phyloP scores from a whole-genome alignment of 768 basidiomycete species.

The Cystobasidium tubakii region DNA sequence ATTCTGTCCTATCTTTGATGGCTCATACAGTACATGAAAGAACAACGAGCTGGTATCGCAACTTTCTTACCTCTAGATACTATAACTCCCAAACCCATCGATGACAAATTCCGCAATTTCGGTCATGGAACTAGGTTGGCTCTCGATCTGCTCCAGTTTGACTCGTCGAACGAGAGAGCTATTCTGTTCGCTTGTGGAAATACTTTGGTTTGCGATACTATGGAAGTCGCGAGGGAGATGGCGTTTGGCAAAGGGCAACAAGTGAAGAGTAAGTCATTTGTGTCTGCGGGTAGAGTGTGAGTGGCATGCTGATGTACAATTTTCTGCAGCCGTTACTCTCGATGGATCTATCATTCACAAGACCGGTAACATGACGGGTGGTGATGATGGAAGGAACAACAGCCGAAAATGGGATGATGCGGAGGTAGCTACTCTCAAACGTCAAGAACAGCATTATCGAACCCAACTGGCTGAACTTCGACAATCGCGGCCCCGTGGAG shows the following conservation, averaged over 20 bases:
- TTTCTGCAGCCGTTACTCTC: constrained; percentile 68
- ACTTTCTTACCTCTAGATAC: constrained; percentile 99
- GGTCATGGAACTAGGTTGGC: constrained; percentile 79
- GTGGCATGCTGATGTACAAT: too few species aligned
- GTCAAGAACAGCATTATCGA: constrained; percentile 65
- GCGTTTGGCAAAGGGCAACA: constrained; percentile 93
- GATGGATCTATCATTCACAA: constrained; percentile 97
- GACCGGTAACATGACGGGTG: constrained; percentile 94
- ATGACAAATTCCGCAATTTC: constrained; percentile 88
- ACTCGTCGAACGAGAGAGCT: constrained; percentile 79
- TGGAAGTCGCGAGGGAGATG: constrained; percentile 83
- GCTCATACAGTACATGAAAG: constrained; percentile 72
- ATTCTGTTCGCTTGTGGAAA: constrained; percentile 96
- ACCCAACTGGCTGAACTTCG: constrained; percentile 71
- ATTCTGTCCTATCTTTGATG: background rate
- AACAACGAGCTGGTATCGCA: constrained; percentile 87
- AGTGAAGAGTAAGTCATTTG: constrained; percentile 73
- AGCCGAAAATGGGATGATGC: constrained; percentile 75
- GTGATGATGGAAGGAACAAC: constrained; percentile 53
- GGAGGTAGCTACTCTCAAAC: constrained; percentile 63
- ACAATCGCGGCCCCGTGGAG: background rate
- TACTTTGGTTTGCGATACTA: constrained; percentile 86
- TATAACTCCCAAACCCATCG: constrained; percentile 84
- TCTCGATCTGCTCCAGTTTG: constrained; percentile 75
- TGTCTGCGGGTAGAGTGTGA: too few species aligned